These are phyloP conservation scores for Candida albicans DNA, from an alignment of 1,139 yeast genomes.

Conservation along the genomic window DNA sequence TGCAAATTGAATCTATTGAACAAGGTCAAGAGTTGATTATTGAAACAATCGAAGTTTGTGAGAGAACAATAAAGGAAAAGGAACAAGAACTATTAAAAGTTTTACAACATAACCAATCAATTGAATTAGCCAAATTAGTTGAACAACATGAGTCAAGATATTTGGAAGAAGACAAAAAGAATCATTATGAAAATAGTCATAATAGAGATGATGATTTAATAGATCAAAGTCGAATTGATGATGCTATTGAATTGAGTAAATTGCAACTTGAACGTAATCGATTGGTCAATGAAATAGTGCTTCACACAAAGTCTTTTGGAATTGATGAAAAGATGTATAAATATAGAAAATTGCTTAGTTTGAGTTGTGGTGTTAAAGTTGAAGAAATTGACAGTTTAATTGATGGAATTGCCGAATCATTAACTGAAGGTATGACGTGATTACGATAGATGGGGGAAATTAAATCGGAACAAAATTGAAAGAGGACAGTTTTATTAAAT, in stretches of 20 bases:
- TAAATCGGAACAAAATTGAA: neutral
- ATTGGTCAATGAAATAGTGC: slow-evolving; percentile 39
- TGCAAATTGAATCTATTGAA: slow-evolving; percentile 24
- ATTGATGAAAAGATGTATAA: slow-evolving; percentile 65
- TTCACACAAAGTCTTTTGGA: slow-evolving; percentile 38
- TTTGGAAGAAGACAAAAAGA: slow-evolving; percentile 12
- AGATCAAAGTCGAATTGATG: slow-evolving; percentile 22
- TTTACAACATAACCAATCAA: slow-evolving; percentile 34
- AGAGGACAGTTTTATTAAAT: neutral
- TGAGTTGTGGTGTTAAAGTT: slow-evolving; percentile 75
- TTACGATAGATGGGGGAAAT: neutral
- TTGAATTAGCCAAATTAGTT: slow-evolving; percentile 29
- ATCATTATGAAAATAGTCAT: slow-evolving; percentile 15
- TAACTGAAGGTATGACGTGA: slow-evolving; percentile 27
- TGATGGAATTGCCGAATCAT: slow-evolving; percentile 47
- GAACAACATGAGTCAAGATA: slow-evolving; percentile 24
- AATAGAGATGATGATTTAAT: slow-evolving; percentile 14
- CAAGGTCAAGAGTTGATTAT: slow-evolving; percentile 28
- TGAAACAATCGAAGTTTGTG: slow-evolving; percentile 21
- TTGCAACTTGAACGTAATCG: slow-evolving; percentile 54
- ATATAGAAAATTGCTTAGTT: slow-evolving; percentile 76
- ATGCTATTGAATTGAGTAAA: slow-evolving; percentile 47
- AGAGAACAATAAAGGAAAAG: slow-evolving; percentile 32
- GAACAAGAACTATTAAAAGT: slow-evolving; percentile 32
- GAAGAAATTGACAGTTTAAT: slow-evolving; percentile 74